phyloP scores from a whole-genome alignment of 78 protist genomes.

The Protostelium mycophagum region DNA sequence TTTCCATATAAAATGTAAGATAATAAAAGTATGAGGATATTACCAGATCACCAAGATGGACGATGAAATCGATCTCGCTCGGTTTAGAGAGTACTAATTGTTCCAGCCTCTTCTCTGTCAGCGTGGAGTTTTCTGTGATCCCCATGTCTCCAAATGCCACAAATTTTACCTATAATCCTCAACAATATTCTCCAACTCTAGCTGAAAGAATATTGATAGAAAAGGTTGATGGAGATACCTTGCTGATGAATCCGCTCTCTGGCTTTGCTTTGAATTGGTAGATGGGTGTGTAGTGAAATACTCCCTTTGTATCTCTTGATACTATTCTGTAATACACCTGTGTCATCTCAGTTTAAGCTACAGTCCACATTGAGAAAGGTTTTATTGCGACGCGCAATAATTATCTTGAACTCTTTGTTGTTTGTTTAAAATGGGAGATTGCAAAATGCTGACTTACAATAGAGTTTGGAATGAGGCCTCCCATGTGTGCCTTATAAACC shows the following conservation, averaged over 20 bases:
- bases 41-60: background rate
- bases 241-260: background rate
- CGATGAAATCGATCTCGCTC: background rate
- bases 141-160: background rate
- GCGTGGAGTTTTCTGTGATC: background rate
- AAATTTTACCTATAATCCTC: too few species aligned
- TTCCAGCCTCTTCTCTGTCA: background rate
- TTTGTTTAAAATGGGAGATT: too few species aligned
- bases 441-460: too few species aligned
- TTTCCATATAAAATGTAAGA: too few species aligned
- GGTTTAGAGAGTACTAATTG: background rate
- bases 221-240: too few species aligned
- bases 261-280: background rate
- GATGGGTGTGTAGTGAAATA: background rate
- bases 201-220: too few species aligned
- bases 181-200: too few species aligned
- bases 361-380: background rate
- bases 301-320: background rate
- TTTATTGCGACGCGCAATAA: too few species aligned
- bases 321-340: background rate
- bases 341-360: background rate
- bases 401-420: too few species aligned
- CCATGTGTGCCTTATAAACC: background rate
- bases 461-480: background rate
- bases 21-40: background rate